Evolutionary conservation across 768 basidiomycete genomes (phyloP).

Genomic region (Rhizopogon vulgaris): DNA sequence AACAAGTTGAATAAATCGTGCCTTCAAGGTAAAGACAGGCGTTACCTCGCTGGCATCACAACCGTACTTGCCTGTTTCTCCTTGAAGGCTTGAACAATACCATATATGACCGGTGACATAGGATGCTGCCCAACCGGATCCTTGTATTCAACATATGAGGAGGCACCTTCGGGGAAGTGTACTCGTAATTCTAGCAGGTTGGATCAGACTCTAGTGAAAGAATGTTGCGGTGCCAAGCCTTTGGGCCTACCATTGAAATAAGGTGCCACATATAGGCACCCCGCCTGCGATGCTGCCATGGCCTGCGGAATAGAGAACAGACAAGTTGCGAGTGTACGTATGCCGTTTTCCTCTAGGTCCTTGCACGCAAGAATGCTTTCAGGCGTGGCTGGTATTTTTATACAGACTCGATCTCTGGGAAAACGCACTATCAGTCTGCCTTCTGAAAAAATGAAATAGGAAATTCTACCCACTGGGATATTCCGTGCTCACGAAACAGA

Average conservation of each 20-base stretch:
- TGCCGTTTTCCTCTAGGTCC: no score
- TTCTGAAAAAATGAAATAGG: background rate
- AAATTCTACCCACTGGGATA: constrained; percentile 27
- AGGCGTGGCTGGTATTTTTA: constrained; percentile 55
- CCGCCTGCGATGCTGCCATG: constrained; percentile 45
- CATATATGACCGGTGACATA: constrained; percentile 32
- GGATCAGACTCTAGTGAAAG: background rate
- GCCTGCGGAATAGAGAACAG: constrained; percentile 53
- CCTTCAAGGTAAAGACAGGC: background rate
- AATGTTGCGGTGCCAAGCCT: constrained; percentile 1
- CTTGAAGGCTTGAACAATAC: constrained; percentile 34
- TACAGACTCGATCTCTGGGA: constrained; percentile 41
- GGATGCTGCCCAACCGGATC: constrained; percentile 18
- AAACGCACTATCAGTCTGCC: background rate
- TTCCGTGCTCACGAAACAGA: constrained; percentile 36
- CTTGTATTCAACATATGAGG: constrained; percentile 28
- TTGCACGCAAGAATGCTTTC: constrained; percentile 45
- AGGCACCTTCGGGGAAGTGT: constrained; percentile 36
- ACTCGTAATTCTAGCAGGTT: constrained; percentile 35
- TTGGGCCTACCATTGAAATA: constrained; percentile 45
- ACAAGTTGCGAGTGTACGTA: constrained; percentile 43
- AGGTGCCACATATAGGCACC: constrained; percentile 47
- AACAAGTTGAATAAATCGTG: background rate
- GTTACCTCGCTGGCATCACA: constrained; percentile 46
- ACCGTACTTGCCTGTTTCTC: constrained; percentile 31